These are phyloP conservation scores for Microstegium vimineum DNA, from an alignment of 176 grass and related monocot species.

Conservation along the genomic window DNA sequence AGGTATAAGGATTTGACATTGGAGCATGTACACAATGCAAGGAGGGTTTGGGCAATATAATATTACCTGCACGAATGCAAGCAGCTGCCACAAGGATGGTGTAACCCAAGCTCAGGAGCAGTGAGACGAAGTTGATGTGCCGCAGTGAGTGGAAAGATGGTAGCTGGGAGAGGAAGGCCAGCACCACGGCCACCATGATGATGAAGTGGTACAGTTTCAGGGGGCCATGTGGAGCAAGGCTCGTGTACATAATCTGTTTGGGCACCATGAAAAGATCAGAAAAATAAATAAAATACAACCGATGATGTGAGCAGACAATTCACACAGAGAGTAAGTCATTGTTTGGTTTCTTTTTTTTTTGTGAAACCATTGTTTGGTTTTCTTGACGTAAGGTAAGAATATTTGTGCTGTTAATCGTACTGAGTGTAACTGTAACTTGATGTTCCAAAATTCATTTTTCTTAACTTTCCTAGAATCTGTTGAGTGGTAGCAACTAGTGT, in stretches of 20 bases:
- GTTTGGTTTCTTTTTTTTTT: neutral
- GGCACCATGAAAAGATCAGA: constrained; percentile 13
- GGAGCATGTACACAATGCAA: neutral
- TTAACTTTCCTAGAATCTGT: too few species aligned
- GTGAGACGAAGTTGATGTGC: constrained; percentile 85
- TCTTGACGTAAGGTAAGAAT: too few species aligned
- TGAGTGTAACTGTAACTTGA: neutral
- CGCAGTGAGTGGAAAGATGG: constrained; percentile 94
- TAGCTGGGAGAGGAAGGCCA: constrained; percentile 82
- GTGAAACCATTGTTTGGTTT: too few species aligned
- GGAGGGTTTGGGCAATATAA: constrained; percentile 14
- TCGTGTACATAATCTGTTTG: constrained; percentile 86
- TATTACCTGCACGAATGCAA: constrained; percentile 79
- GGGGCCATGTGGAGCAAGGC: constrained; percentile 60
- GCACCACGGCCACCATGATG: constrained; percentile 70
- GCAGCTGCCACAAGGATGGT: constrained; percentile 62
- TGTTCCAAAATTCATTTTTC: neutral
- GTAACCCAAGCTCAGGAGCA: constrained; percentile 77
- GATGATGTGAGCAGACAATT: neutral
- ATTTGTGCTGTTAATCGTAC: neutral
- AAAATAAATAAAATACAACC: neutral
- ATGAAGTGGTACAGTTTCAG: constrained; percentile 93
- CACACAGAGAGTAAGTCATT: neutral
- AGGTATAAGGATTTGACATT: neutral
- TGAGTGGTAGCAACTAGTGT: neutral